Evolutionary conservation across 441 rosid genomes (phyloP).

Genomic region (Euphorbia schlechtendalii): DNA sequence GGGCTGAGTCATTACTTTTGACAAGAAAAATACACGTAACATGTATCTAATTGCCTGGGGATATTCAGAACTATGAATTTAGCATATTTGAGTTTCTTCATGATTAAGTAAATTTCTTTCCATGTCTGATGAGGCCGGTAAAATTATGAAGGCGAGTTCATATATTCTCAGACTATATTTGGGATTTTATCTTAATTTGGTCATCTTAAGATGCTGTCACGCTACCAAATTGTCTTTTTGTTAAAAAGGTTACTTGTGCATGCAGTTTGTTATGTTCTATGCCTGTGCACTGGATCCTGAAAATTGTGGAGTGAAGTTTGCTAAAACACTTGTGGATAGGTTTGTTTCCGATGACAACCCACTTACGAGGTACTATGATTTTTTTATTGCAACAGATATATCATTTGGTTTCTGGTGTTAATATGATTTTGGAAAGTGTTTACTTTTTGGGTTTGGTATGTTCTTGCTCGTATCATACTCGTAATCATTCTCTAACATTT

Average conservation of each 20-base stretch:
- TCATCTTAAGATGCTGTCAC: background rate
- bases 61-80: too few species aligned
- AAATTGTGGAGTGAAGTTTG: slow-evolving; percentile 64
- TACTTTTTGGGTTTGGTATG: background rate
- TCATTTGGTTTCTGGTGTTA: background rate
- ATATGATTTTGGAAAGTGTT: background rate
- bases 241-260: slow-evolving; percentile 8
- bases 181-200: slow-evolving; percentile 1
- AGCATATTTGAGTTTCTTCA: too few species aligned
- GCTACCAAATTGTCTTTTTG: background rate
- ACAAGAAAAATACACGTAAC: too few species aligned
- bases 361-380: slow-evolving; percentile 40
- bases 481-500: too few species aligned
- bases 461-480: too few species aligned
- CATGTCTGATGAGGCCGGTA: too few species aligned
- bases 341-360: slow-evolving; percentile 37
- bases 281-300: slow-evolving; percentile 83
- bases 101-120: too few species aligned
- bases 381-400: background rate
- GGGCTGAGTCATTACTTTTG: too few species aligned
- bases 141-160: background rate
- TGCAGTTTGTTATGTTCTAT: slow-evolving; percentile 86
- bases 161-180: background rate
- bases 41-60: too few species aligned
- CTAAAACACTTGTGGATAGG: slow-evolving; percentile 41